Base-by-base conservation (phyloP, 176 grass and related monocot genomes). In the Tillandsia fasciculata region DNA sequence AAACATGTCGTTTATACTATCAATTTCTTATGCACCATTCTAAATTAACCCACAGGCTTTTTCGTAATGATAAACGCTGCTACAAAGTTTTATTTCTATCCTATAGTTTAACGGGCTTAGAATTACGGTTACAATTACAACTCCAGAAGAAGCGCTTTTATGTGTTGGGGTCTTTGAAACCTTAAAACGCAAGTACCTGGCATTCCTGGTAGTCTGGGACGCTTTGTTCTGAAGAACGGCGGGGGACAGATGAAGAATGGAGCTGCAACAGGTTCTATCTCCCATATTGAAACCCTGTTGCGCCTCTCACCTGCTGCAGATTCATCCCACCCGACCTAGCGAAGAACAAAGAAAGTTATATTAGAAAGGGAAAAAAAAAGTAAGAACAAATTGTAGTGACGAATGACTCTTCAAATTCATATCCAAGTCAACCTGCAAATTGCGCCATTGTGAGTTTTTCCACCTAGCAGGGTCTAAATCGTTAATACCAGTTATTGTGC, bases 211-310 rank as follows among this genome's bases (percentile, higher is more conserved):
- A 88, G 87, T 50, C 90, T 87, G 9, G 87, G 82, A 15, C 85
- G 87, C 70, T 99, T 99, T 65, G 83, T 63, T 66, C 90, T 81
- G 74, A 99, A 99, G 74, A 88, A 99, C 69, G 95, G 90, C 15
- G 91, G 95, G 10, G 95, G 95, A 22, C 95, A 99, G 69, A 99
- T 79, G 72, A 99, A 99, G 82, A 99, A 99, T 48, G 95, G 95
- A 65, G 90, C 80, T 72, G 83, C 77, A 47, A 99, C 85, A 11
- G 95, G 95, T 68, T 99, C 95, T 22, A 93, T 99, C 70, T 99
- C 95, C 94, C 95, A 99, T 52, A 90, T 83, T 48, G 95, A 99
- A 83, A 99, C 90, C 84, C 95, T 83, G 27, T 87, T 93, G 14
- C 82, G 70, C 54, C 87, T 87, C 84, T 99, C 95, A 54, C 90